A percentile compares a stretch with the other conserved stretches of the same genome.
Conservation (phyloP, 768 basidiomycete species). For the Psilocybe cyanescens region DNA sequence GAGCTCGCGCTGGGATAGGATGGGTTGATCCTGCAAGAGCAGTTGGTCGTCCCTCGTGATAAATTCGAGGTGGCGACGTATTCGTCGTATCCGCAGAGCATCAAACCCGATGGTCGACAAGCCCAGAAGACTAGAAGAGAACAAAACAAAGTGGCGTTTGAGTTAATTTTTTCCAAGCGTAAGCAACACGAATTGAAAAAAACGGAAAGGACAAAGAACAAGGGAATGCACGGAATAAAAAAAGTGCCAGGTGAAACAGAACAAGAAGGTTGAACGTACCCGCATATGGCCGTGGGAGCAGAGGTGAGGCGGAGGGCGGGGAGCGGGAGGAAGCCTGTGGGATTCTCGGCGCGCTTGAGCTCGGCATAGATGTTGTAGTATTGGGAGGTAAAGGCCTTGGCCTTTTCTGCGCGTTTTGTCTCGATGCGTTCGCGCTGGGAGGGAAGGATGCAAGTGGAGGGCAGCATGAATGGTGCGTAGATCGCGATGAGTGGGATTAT, state of each 20-base stretch:
- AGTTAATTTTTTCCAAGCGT: too few relatives aligned
- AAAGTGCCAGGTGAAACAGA: constrained; percentile 1
- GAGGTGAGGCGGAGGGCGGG: constrained; percentile 30
- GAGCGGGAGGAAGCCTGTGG: constrained; percentile 38
- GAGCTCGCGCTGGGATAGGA: constrained; percentile 58
- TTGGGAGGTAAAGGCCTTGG: constrained; percentile 38
- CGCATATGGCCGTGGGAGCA: constrained; percentile 53
- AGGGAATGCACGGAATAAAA: neutral
- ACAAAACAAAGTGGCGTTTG: neutral
- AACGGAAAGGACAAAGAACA: neutral
- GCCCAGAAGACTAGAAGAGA: constrained; percentile 37
- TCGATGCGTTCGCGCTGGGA: constrained; percentile 74
- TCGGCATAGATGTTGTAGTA: constrained; percentile 39
- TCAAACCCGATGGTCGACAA: constrained; percentile 49
- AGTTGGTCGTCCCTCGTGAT: constrained; percentile 67
- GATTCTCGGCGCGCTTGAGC: constrained; percentile 35
- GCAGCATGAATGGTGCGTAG: constrained; percentile 83
- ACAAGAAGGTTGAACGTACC: constrained; percentile 43
- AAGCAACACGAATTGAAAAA: neutral
- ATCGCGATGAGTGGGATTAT: constrained; percentile 82
- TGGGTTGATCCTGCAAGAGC: constrained; percentile 53
- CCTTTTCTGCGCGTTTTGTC: constrained; percentile 54
- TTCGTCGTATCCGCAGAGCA: constrained; percentile 45
- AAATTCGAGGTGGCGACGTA: constrained; percentile 44
- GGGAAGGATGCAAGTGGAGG: constrained; percentile 85